These are phyloP conservation scores for Pecoramyces ruminantium DNA, from an alignment of 192 early-diverging fungal species.

Conservation along the genomic window DNA sequence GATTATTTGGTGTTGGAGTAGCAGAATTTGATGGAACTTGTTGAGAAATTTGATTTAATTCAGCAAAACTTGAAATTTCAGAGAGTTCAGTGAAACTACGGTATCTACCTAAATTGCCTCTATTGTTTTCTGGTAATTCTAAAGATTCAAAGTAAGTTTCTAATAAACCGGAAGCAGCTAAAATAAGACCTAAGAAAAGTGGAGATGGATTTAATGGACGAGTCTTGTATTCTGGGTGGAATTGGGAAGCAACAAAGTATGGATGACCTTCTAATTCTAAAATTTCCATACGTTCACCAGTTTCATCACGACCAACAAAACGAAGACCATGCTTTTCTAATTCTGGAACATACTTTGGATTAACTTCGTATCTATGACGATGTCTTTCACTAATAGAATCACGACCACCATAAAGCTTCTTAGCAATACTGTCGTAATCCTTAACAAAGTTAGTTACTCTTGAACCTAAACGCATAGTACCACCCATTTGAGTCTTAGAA, in stretches of 20 bases:
- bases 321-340: slow-evolving; percentile 66
- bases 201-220: slow-evolving; percentile 83
- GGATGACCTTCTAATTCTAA: slow-evolving; percentile 65
- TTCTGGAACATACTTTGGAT: slow-evolving; percentile 57
- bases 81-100: neutral
- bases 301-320: slow-evolving; percentile 88
- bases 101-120: neutral
- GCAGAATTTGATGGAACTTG: no score
- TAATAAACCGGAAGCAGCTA: slow-evolving; percentile 64
- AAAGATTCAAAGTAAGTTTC: slow-evolving; percentile 16
- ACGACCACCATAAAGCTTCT: neutral
- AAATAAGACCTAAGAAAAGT: slow-evolving; percentile 79
- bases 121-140: neutral
- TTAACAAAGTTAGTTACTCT: slow-evolving; percentile 53
- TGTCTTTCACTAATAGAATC: slow-evolving; percentile 9
- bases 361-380: slow-evolving; percentile 79
- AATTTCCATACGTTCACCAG: slow-evolving; percentile 96
- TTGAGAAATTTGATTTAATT: neutral
- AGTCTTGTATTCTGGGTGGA: slow-evolving; percentile 94
- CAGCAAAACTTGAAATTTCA: neutral
- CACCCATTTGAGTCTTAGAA: slow-evolving; percentile 75
- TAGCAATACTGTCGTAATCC: neutral
- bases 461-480: slow-evolving; percentile 89
- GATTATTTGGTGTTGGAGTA: neutral
- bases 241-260: slow-evolving; percentile 88